Conservation (phyloP, 2,329 filamentous ascomycete species). For the Nigrospora sphaerica region DNA sequence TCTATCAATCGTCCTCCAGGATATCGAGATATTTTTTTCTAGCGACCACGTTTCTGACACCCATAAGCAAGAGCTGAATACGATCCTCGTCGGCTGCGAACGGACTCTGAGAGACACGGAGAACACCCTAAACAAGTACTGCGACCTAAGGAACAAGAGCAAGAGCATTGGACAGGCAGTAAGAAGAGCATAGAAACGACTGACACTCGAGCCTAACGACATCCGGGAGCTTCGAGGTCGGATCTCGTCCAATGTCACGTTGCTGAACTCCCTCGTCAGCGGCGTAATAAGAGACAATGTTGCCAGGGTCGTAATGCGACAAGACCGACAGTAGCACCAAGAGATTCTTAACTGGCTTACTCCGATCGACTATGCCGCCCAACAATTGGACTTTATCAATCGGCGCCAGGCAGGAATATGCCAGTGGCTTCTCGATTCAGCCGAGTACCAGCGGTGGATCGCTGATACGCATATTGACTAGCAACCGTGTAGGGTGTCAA, state of each 20-base stretch:
- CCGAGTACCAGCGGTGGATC: conserved; percentile 24
- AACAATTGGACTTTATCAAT: conserved; percentile 31
- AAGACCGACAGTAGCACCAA: neutral
- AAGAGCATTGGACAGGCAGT: conserved; percentile 3
- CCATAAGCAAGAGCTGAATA: no score
- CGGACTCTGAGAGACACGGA: neutral
- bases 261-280: conserved; percentile 1
- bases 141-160: conserved; percentile 2
- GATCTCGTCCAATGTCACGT: conserved; percentile 6
- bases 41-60: no score
- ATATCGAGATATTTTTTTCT: no score
- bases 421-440: conserved; percentile 34
- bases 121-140: neutral
- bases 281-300: no score
- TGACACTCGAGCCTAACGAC: conserved; percentile 13
- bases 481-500: no score
- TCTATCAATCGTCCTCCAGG: no score
- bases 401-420: conserved; percentile 31
- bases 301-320: conserved; percentile 1
- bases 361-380: conserved; percentile 21
- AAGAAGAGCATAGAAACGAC: conserved; percentile 16
- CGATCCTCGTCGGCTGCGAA: no score
- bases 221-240: conserved; percentile 11
- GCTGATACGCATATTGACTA: no score
- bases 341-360: conserved; percentile 32